Evolutionary conservation across 164 flowering plant species (phyloP).

Genomic region (Magnolia changhungtana): DNA sequence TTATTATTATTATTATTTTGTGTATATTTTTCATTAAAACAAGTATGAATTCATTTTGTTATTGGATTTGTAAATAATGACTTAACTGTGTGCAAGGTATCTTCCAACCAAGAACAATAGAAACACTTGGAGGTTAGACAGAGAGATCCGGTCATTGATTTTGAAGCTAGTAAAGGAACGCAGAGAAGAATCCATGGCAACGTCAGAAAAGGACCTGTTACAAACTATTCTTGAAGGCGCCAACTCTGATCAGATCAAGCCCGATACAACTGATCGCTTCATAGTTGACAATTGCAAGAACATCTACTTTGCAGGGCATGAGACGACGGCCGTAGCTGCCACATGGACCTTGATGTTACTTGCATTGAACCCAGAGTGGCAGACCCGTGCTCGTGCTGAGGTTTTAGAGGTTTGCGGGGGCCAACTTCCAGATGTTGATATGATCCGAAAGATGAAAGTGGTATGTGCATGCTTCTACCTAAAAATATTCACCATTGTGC

Average conservation of each 20-base stretch:
- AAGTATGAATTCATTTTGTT: too few relatives aligned
- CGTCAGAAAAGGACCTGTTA: conserved; percentile 35
- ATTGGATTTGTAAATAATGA: too few relatives aligned
- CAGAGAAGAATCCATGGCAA: conserved; percentile 1
- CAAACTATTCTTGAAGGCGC: conserved; percentile 45
- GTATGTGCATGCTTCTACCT: conserved; percentile 8
- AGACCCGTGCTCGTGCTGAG: conserved; percentile 23
- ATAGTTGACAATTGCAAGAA: conserved; percentile 63
- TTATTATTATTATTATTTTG: too few relatives aligned
- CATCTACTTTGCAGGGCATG: conserved; percentile 55
- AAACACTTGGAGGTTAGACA: conserved; percentile 39
- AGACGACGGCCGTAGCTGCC: conserved; percentile 23
- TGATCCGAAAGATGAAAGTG: conserved; percentile 26
- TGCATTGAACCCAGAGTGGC: conserved; percentile 29
- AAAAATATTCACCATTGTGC: too few relatives aligned
- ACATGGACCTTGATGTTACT: conserved; percentile 29
- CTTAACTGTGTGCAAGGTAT: conserved; percentile 16
- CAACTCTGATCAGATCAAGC: conserved; percentile 7
- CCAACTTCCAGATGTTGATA: conserved; percentile 10
- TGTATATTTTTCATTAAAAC: too few relatives aligned
- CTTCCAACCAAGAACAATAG: conserved; percentile 41
- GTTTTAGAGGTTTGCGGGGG: conserved; percentile 19
- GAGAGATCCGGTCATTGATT: conserved; percentile 32
- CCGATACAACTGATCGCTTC: conserved; percentile 29
- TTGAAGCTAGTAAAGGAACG: conserved; percentile 35